Evolutionary conservation across 139 green algal genomes (phyloP), one percentile per base, ranked within the genome.

Genomic region (Klebsormidium nitens): DNA sequence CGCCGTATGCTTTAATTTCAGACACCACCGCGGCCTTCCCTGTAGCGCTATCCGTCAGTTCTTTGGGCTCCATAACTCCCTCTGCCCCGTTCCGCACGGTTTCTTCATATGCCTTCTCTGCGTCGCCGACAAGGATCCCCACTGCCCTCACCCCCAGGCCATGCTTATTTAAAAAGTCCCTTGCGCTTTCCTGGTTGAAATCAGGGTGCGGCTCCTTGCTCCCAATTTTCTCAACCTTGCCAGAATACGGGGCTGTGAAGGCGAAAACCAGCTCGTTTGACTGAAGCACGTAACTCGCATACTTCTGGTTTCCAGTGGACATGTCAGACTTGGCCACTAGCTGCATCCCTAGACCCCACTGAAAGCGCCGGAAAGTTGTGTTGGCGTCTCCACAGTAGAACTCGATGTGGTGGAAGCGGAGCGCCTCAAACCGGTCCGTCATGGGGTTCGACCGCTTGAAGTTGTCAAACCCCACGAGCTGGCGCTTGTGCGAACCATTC

Each of bases 331-430:
- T 93, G 39, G 87, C 90, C 14, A 95, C 84, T 14, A 92, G 65
- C 0, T 77, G 75, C 90, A 99, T 95, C 11, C 94, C 94, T 47
- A 98, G 82, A 5, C 89, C 94, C 62, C 87, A 87, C 11, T 83
- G 81, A 74, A 98, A 98, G 50, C 93, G 91, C 75, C 65, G 31
- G 64, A 36, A 64, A 0, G 87, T 87, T 59, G 81, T 95, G 1
- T 87, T 96, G 8, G 94, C 94, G 49, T 99, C 94, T 4, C 78
- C 69, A 57, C 83, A 91, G 83, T 85, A 98, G 50, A 96, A 96
- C 72, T 98, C 93, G 17, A 98, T 65, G 71, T 96, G 89, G 59
- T 98, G 89, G 49, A 98, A 99, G 23, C 83, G 65, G 8, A 85
- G 65, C 17, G 92, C 72, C 1, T 70, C 5, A 46, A 97, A 97